Base-by-base conservation (phyloP, 208 protist genomes). In the Trypanosoma cruzi region DNA sequence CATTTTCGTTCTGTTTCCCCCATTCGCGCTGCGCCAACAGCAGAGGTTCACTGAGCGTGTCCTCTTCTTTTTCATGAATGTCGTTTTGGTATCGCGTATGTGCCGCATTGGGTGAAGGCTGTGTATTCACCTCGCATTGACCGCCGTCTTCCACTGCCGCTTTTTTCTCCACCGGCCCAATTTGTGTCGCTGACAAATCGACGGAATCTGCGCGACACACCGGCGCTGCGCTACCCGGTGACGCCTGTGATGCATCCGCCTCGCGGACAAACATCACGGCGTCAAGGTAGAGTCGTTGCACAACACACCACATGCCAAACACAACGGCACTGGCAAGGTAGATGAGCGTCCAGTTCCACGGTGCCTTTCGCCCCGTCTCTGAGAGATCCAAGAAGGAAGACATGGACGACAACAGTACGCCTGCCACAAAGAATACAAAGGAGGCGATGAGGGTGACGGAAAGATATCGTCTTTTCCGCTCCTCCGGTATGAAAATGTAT, bases 281-380 rank as follows among this genome's bases (percentile, higher is more conserved):
- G 52, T 95, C 89, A 18, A 92, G 79, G 69, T 95, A 92, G 4
- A 93, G 75, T 3, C 87, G 80, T 73, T 95, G 89, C 65, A 92
- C 79, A 29, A 92, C 86, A 65, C 86, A 92, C 85, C 89, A 95
- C 4, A 92, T 36, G 20, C 85, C 86, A 66, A 93, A 92, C 40
- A 91, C 46, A 55, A 94, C 68, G 66, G 76, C 76, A 64, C 89
- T 94, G 44, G 67, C 71, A 37, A 93, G 73, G 79, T 93, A 92
- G 24, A 95, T 64, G 34, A 93, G 77, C 28, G 77, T 67, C 87
- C 89, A 95, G 14, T 73, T 58, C 78, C 73, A 87, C 49, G 79
- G 70, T 7, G 71, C 69, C 10, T 37, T 20, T 24, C 57, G 71
- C 13, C 59, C 79, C n/a, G 77, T 59, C 31, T 65, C 50, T 34